phyloP scores from a whole-genome alignment of 345 rosid genomes.

The Balakata baccata region DNA sequence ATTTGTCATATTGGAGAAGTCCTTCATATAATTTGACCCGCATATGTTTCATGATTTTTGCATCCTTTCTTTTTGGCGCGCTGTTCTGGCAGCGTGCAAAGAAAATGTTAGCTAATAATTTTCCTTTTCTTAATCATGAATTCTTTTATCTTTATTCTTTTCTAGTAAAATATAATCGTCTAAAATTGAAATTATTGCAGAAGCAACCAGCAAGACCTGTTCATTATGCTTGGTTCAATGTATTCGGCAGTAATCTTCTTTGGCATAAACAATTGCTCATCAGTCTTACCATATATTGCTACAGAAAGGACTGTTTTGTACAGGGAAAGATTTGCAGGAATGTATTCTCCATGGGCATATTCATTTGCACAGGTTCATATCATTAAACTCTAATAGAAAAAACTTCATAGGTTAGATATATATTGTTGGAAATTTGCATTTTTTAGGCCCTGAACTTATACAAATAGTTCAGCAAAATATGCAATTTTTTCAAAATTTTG shows the following conservation, averaged over 20 bases:
- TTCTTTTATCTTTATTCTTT: not conserved
- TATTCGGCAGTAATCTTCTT: conserved; percentile 46
- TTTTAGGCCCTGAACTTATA: no score
- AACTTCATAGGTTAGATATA: no score
- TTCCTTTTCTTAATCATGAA: not conserved
- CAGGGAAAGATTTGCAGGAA: conserved; percentile 77
- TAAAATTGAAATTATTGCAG: conserved; percentile 25
- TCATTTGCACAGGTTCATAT: conserved; percentile 59
- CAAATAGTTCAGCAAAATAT: no score
- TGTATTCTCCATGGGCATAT: conserved; percentile 72
- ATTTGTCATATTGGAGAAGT: conserved; percentile 81
- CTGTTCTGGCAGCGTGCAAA: conserved; percentile 70
- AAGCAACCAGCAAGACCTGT: conserved; percentile 57
- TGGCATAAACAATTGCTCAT: conserved; percentile 62
- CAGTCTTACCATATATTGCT: conserved; percentile 52
- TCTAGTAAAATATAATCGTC: not conserved
- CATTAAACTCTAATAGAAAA: not conserved
- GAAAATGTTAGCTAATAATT: conserved; percentile 46
- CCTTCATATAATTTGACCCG: conserved; percentile 69
- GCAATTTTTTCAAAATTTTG: no score
- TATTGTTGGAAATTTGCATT: no score
- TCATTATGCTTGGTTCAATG: conserved; percentile 57
- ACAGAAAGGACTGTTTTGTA: conserved; percentile 65
- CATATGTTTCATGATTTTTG: conserved; percentile 22
- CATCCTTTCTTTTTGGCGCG: conserved; percentile 55